Conservation (phyloP, 176 grass and related monocot genomes). For the Zea mays region DNA sequence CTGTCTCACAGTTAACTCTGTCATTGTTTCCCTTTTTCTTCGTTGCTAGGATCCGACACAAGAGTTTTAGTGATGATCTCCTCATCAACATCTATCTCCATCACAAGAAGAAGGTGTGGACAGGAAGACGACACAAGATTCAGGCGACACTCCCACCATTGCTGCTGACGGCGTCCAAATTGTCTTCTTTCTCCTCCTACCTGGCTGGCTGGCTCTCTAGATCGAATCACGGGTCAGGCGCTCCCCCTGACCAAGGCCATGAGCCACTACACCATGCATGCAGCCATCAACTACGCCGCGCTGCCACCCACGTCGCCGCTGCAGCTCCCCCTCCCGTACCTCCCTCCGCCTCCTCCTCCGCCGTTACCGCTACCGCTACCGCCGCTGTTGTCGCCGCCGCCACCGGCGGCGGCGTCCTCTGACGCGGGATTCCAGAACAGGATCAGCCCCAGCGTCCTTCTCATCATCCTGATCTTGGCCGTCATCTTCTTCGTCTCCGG, state of each 20-base stretch:
- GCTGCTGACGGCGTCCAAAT: slow-evolving; percentile 12
- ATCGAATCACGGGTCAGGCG: slow-evolving; percentile 26
- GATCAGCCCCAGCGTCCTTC: slow-evolving; percentile 74
- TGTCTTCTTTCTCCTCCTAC: background rate
- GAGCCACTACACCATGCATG: slow-evolving; percentile 41
- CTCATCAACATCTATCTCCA: slow-evolving; percentile 9
- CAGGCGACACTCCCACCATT: slow-evolving; percentile 32
- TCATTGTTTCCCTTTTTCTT: slow-evolving; percentile 24
- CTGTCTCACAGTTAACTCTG: slow-evolving; percentile 11
- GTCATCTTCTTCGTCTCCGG: slow-evolving; percentile 84
- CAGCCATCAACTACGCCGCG: slow-evolving; percentile 27
- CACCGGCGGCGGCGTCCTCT: background rate
- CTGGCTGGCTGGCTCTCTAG: background rate
- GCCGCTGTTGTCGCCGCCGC: slow-evolving; percentile 1
- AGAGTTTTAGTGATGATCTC: slow-evolving; percentile 31
- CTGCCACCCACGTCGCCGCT: slow-evolving; percentile 38
- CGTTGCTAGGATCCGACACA: slow-evolving; percentile 25
- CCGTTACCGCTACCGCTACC: background rate
- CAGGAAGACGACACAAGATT: slow-evolving; percentile 28
- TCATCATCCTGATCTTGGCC: slow-evolving; percentile 76
- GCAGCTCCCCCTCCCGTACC: slow-evolving; percentile 45
- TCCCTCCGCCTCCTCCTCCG: slow-evolving; percentile 41
- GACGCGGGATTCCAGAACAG: slow-evolving; percentile 48
- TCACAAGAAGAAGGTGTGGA: slow-evolving; percentile 3
- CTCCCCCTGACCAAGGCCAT: slow-evolving; percentile 16